phyloP scores from a whole-genome alignment of 192 early-diverging fungal species.

The Coemansia aciculifera region DNA sequence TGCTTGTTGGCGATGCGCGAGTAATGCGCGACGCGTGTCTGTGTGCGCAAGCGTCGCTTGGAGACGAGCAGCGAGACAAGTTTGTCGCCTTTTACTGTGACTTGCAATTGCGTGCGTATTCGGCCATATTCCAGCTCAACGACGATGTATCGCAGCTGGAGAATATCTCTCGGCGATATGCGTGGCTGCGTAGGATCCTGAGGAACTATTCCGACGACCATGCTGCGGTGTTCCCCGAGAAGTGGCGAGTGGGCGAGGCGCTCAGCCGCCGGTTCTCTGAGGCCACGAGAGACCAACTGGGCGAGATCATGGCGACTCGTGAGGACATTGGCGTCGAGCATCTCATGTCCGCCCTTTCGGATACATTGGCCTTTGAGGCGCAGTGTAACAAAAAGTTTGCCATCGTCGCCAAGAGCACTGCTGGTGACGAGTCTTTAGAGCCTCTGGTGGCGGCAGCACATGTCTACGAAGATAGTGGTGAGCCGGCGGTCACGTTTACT shows the following conservation, averaged over 20 bases:
- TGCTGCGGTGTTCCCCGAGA: slow-evolving; percentile 72
- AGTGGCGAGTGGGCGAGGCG: slow-evolving; percentile 64
- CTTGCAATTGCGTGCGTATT: slow-evolving; percentile 79
- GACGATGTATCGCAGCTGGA: slow-evolving; percentile 82
- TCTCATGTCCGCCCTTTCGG: slow-evolving; percentile 73
- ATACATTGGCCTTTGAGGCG: slow-evolving; percentile 88
- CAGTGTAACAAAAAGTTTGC: slow-evolving; percentile 77
- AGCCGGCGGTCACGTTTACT: slow-evolving; percentile 56
- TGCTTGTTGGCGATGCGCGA: slow-evolving; percentile 9
- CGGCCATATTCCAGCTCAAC: slow-evolving; percentile 70
- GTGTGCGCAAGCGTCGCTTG: slow-evolving; percentile 66
- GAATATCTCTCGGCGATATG: slow-evolving; percentile 83
- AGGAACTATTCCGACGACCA: slow-evolving; percentile 91
- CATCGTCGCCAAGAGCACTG: slow-evolving; percentile 40
- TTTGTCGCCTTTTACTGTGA: slow-evolving; percentile 74
- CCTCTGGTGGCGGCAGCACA: background rate
- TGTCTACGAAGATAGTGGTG: slow-evolving; percentile 18
- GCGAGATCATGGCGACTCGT: slow-evolving; percentile 63
- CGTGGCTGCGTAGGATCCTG: slow-evolving; percentile 88
- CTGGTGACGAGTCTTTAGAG: background rate
- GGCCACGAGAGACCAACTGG: slow-evolving; percentile 69
- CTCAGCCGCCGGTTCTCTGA: slow-evolving; percentile 78
- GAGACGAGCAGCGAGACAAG: slow-evolving; percentile 56
- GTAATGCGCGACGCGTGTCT: slow-evolving; percentile 75
- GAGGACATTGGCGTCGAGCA: slow-evolving; percentile 66